Evolutionary conservation across 1,284 basidiomycete genomes (phyloP), one percentile per base, ranked within the genome.

Genomic region (Apiotrichum siamense): DNA sequence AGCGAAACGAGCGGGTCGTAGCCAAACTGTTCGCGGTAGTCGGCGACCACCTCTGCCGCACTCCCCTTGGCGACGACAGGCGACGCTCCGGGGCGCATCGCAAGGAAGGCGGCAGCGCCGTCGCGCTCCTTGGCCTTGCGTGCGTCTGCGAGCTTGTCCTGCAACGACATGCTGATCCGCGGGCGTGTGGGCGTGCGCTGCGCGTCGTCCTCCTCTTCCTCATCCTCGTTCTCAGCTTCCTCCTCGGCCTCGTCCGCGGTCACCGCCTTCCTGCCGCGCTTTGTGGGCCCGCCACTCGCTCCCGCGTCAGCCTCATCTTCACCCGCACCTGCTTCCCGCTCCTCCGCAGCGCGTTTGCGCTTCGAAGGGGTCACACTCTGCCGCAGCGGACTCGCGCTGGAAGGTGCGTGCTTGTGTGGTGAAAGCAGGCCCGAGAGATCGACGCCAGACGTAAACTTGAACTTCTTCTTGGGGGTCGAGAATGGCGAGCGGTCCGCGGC

Each of bases 391-490:
- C 55, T 59, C 10, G 47, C 51, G 6, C 23, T 45, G 2, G 41
- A 45, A 3, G 60, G 60, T 11, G 44, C 39, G 40, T 63, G 59
- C 20, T 46, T 39, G n/a, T 49, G 46, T 40, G 57, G 50, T n/a
- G 44, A 49, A 18, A 67, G 49, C 4, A 72, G 56, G 11, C 53
- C 57, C 3, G 49, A 52, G 15, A 67, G 45, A 44, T 70, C 66
- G 2, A 63, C 29, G 7, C 60, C 61, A 12, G 63, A 64, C 11
- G 58, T 46, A 42, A 57, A 63, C 42, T 63, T 64, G 54, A 56
- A 63, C 50, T 60, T 59, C 48, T 70, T 70, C 26, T 55, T 60
- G 0, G 70, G 70, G 11, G 70, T 72, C 3, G 40, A 32, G 47
- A 67, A 61, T 4, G 61, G 61, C 21, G 50, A 50, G 36, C 47